phyloP scores from a whole-genome alignment of 495 filamentous ascomycete species.

The Penicillium herquei region DNA sequence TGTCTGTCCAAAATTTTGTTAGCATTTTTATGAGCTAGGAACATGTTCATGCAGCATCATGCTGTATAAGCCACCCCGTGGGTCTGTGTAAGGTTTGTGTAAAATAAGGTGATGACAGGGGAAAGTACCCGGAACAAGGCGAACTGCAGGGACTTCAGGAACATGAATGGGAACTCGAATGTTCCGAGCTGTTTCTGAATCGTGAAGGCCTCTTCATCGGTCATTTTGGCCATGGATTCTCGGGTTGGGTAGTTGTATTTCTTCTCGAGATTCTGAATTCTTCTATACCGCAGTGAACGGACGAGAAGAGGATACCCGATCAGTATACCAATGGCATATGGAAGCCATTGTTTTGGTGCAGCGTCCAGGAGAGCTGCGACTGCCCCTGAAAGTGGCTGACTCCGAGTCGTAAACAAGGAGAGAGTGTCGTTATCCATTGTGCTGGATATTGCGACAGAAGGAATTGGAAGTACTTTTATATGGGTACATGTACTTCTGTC shows the following conservation, averaged over 20 bases:
- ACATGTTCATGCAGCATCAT: no score
- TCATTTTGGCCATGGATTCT: slow-evolving; percentile 59
- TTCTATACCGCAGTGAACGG: slow-evolving; percentile 48
- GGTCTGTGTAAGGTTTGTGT: no score
- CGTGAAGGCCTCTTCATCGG: slow-evolving; percentile 55
- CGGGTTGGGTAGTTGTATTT: slow-evolving; percentile 54
- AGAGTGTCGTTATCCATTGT: slow-evolving; percentile 15
- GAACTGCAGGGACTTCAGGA: slow-evolving; percentile 58
- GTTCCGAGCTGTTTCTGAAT: slow-evolving; percentile 50
- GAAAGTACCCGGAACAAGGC: slow-evolving; percentile 57
- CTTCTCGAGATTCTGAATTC: slow-evolving; percentile 42
- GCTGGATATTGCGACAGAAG: no score
- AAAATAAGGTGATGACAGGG: no score
- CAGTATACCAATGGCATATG: slow-evolving; percentile 23
- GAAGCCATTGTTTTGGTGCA: slow-evolving; percentile 19
- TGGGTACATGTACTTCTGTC: background rate
- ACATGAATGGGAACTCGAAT: slow-evolving; percentile 59
- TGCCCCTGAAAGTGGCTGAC: slow-evolving; percentile 2
- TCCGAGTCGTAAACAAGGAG: background rate
- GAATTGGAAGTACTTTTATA: background rate
- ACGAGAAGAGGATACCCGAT: slow-evolving; percentile 32
- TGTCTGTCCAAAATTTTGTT: slow-evolving; percentile 38
- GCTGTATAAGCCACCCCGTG: background rate
- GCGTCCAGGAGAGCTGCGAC: slow-evolving; percentile 9
- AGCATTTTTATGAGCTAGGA: no score